phyloP scores from a whole-genome alignment of 2,329 filamentous ascomycete genomes.

The Ascochyta viciae-villosae region DNA sequence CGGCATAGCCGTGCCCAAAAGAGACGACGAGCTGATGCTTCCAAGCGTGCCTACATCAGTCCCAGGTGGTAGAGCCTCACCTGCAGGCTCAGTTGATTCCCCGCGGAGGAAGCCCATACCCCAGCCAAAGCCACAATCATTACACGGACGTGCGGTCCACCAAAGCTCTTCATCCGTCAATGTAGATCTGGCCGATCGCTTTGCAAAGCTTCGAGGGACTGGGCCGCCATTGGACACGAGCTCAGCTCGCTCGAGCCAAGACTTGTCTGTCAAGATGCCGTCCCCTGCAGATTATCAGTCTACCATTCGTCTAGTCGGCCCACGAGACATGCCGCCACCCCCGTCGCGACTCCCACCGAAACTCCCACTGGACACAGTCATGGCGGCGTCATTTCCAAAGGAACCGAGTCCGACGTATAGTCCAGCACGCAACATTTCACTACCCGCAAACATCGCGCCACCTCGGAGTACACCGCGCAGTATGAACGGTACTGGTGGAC shows the following conservation, averaged over 20 bases:
- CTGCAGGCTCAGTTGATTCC: slow-evolving; percentile 30
- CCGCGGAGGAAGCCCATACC: slow-evolving; percentile 50
- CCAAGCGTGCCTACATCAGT: slow-evolving; percentile 38
- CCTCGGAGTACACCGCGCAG: slow-evolving; percentile 71
- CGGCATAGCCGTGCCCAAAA: slow-evolving; percentile 15
- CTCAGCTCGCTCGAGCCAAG: slow-evolving; percentile 30
- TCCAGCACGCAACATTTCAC: slow-evolving; percentile 74
- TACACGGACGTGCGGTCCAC: slow-evolving; percentile 67
- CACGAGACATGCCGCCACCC: slow-evolving; percentile 62
- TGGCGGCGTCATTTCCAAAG: slow-evolving; percentile 69
- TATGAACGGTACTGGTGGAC: slow-evolving; percentile 62
- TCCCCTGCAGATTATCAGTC: slow-evolving; percentile 49
- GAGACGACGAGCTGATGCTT: slow-evolving; percentile 46
- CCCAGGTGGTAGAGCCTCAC: slow-evolving; percentile 29
- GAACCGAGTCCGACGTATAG: slow-evolving; percentile 79
- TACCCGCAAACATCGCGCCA: slow-evolving; percentile 68
- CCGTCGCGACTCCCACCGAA: slow-evolving; percentile 45
- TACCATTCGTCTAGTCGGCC: slow-evolving; percentile 51
- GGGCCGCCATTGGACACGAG: slow-evolving; percentile 31
- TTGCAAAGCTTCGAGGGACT: slow-evolving; percentile 44
- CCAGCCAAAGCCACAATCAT: slow-evolving; percentile 71
- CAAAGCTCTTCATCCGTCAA: slow-evolving; percentile 38
- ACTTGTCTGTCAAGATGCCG: slow-evolving; percentile 51
- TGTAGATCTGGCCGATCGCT: slow-evolving; percentile 47
- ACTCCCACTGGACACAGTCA: slow-evolving; percentile 58